phyloP scores from a whole-genome alignment of 495 filamentous ascomycete genomes.

The Amniculicola lignicola region DNA sequence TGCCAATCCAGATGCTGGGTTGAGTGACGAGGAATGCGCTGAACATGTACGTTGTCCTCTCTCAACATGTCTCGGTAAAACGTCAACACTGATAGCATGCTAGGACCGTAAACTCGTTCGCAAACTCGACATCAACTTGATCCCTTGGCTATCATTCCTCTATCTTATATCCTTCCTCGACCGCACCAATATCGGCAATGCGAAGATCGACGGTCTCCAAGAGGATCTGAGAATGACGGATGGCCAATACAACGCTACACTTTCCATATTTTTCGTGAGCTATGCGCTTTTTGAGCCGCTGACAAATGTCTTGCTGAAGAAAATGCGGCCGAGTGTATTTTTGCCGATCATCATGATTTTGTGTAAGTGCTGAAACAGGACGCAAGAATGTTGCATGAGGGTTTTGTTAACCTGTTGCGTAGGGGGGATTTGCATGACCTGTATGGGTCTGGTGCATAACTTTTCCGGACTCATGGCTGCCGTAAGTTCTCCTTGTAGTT shows the following conservation, averaged over 20 bases:
- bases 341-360: conserved; percentile 55
- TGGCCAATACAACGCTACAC: conserved; percentile 69
- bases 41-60: conserved; percentile 54
- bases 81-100: background rate
- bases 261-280: conserved; percentile 89
- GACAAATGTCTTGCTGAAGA: conserved; percentile 86
- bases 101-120: conserved; percentile 52
- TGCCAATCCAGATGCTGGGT: conserved; percentile 64
- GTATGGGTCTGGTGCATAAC: conserved; percentile 78
- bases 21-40: conserved; percentile 64
- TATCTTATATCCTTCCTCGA: conserved; percentile 86
- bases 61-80: background rate
- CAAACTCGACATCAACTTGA: conserved; percentile 66
- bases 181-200: conserved; percentile 67
- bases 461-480: conserved; percentile 77
- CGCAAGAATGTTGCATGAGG: background rate
- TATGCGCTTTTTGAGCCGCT: conserved; percentile 84
- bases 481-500: conserved; percentile 6
- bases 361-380: conserved; percentile 36
- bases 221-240: conserved; percentile 61
- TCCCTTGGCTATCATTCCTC: conserved; percentile 81
- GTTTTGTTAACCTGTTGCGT: background rate
- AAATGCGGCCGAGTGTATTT: conserved; percentile 40
- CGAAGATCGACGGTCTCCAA: conserved; percentile 73
- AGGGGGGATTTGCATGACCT: conserved; percentile 71